Conservation (phyloP, 176 grass and related monocot genomes). For the Miscanthus lutarioriparius region DNA sequence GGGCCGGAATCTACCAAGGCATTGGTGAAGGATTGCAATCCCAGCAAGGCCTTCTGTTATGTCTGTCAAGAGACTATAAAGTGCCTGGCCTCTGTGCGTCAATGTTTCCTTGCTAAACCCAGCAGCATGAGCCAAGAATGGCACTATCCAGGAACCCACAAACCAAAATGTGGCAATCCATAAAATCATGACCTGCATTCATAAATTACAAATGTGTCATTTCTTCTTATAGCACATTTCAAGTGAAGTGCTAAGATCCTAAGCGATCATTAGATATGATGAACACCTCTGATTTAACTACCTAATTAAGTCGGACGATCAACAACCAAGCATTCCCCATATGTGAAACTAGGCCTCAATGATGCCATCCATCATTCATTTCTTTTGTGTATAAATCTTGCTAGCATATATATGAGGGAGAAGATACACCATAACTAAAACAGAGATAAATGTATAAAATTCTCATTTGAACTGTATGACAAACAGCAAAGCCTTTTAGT, state of each 20-base stretch:
- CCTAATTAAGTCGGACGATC: neutral
- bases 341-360: neutral
- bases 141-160: constrained; percentile 98
- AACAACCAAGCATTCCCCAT: constrained; percentile 14
- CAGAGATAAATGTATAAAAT: neutral
- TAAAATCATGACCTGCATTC: constrained; percentile 86
- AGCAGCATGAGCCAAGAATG: constrained; percentile 83
- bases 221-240: constrained; percentile 19
- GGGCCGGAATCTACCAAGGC: constrained; percentile 82
- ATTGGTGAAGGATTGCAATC: constrained; percentile 88
- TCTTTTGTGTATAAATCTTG: neutral
- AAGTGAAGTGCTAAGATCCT: constrained; percentile 26
- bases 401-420: neutral
- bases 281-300: neutral
- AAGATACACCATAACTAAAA: neutral
- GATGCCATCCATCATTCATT: neutral
- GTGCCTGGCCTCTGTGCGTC: constrained; percentile 84
- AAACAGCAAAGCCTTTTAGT: neutral
- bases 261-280: neutral
- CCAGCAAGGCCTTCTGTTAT: constrained; percentile 83
- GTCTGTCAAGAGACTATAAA: constrained; percentile 94
- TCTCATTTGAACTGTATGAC: neutral
- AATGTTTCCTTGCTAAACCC: constrained; percentile 93
- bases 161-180: constrained; percentile 98
- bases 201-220: constrained; percentile 18